phyloP scores from a whole-genome alignment of 2,329 filamentous ascomycete species.

The Metarhizium anisopliae region DNA sequence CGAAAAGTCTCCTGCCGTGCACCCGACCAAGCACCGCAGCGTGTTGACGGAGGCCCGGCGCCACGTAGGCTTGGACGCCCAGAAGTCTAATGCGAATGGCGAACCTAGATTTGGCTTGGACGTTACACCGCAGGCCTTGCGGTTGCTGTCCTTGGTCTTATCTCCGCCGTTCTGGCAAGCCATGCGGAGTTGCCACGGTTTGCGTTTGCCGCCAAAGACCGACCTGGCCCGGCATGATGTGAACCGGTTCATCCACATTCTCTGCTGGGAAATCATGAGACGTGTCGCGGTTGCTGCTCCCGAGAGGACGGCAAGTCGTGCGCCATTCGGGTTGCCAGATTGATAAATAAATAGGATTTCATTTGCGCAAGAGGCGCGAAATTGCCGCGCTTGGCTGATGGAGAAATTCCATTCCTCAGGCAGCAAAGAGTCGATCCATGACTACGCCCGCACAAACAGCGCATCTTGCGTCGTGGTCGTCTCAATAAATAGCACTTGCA shows the following conservation, averaged over 20 bases:
- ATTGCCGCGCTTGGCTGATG: not conserved
- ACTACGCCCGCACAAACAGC: too few species aligned
- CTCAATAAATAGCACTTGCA: too few species aligned
- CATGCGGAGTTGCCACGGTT: not conserved
- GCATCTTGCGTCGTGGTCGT: too few species aligned
- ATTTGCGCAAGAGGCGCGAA: too few species aligned
- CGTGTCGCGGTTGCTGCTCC: not conserved
- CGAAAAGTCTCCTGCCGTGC: slow-evolving; percentile 46
- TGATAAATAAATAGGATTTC: too few species aligned
- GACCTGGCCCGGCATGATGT: not conserved
- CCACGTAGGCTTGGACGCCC: slow-evolving; percentile 30
- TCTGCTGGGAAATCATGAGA: not conserved
- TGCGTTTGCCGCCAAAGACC: not conserved
- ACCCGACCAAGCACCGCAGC: slow-evolving; percentile 44
- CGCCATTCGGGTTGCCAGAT: too few species aligned
- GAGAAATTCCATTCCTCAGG: not conserved
- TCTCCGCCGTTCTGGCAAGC: not conserved
- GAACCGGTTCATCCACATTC: not conserved
- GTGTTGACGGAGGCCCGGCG: slow-evolving; percentile 44
- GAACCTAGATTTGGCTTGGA: not conserved
- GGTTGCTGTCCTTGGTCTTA: not conserved
- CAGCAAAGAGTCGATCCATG: too few species aligned
- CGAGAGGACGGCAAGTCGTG: too few species aligned
- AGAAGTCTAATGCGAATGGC: slow-evolving; percentile 15
- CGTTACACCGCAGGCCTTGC: not conserved